Conservation (phyloP, 2,329 filamentous ascomycete genomes). For the Sporothrix schenckii region DNA sequence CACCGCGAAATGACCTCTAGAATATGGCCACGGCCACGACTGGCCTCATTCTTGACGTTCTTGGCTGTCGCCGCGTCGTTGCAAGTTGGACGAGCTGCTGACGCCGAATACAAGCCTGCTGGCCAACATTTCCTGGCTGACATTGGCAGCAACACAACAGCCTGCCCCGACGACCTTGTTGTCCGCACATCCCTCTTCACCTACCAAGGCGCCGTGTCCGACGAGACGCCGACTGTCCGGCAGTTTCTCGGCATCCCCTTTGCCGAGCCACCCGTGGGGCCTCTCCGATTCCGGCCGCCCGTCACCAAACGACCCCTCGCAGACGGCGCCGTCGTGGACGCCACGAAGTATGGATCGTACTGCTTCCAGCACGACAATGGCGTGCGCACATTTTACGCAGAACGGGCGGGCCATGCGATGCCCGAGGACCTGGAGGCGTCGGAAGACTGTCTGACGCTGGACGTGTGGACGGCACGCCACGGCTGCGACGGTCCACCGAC, state of each 20-base stretch:
- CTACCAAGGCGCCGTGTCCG: constrained; percentile 7
- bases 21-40: no score
- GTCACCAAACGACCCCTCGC: constrained; percentile 35
- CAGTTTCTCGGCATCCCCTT: constrained; percentile 45
- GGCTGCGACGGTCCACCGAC: neutral
- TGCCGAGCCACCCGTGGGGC: constrained; percentile 38
- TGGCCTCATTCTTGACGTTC: no score
- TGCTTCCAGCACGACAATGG: constrained; percentile 21
- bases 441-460: constrained; percentile 22
- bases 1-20: no score
- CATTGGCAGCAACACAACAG: no score
- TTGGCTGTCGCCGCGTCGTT: no score
- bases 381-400: neutral
- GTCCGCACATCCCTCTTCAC: neutral
- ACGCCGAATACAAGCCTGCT: no score
- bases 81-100: no score
- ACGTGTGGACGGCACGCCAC: constrained; percentile 6
- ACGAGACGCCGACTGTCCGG: neutral
- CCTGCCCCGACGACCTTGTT: neutral
- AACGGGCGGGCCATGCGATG: neutral
- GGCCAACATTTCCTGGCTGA: no score
- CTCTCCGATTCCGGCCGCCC: constrained; percentile 37
- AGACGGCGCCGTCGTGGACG: neutral
- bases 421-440: neutral
- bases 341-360: neutral